Conservation (phyloP, 768 basidiomycete genomes). For the Mycena metata region DNA sequence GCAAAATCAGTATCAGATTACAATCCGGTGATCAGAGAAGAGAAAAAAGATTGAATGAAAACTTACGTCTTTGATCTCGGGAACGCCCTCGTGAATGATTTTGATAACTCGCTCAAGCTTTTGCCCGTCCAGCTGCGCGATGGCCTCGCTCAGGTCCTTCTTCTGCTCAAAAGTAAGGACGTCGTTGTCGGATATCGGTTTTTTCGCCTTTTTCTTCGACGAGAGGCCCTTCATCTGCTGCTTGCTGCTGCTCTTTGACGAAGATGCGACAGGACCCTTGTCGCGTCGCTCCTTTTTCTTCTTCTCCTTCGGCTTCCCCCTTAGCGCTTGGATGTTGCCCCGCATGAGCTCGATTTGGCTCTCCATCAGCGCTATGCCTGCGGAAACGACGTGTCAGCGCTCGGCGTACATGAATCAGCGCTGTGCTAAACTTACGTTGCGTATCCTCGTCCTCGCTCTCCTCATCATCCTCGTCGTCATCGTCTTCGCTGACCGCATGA, state of each 20-base stretch:
- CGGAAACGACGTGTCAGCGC: constrained; percentile 39
- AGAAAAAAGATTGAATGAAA: constrained; percentile 23
- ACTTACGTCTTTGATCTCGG: constrained; percentile 93
- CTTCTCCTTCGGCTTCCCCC: constrained; percentile 81
- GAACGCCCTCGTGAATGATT: constrained; percentile 95
- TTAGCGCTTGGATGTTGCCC: constrained; percentile 71
- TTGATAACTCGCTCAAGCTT: constrained; percentile 92
- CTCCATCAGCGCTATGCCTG: constrained; percentile 86
- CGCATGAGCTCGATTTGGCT: constrained; percentile 85
- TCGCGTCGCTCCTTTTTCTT: constrained; percentile 65
- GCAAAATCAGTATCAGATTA: constrained; percentile 32
- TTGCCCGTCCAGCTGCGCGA: constrained; percentile 83
- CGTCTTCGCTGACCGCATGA: constrained; percentile 66
- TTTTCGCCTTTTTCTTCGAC: constrained; percentile 71
- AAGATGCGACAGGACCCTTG: constrained; percentile 69
- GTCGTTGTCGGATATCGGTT: constrained; percentile 80
- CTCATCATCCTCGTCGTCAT: constrained; percentile 77
- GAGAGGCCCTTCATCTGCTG: constrained; percentile 59
- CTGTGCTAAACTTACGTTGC: constrained; percentile 64
- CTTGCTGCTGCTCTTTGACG: constrained; percentile 71
- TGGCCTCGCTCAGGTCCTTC: constrained; percentile 97
- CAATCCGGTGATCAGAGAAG: constrained; percentile 29
- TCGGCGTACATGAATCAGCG: constrained; percentile 11
- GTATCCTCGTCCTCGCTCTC: constrained; percentile 78
- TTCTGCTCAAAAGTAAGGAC: constrained; percentile 96